A percentile compares a stretch with the other conserved stretches of the same genome.
These are phyloP conservation scores for Melampsora larici-populina DNA, from an alignment of 1,284 basidiomycete species.

Conservation along the genomic window DNA sequence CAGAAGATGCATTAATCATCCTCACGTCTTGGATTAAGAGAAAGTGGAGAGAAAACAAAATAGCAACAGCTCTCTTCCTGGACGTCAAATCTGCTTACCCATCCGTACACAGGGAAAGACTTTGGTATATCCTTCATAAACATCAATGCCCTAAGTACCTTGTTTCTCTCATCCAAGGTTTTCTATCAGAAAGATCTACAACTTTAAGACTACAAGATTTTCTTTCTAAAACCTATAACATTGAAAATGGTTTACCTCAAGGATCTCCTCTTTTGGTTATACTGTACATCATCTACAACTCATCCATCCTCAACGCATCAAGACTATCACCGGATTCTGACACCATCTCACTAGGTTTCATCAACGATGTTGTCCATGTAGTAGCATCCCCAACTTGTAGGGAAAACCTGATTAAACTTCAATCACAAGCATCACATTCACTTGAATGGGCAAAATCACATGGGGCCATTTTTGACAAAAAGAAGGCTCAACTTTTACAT, in stretches of 20 bases:
- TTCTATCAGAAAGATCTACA: background rate
- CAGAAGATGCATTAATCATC: background rate
- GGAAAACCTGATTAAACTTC: background rate
- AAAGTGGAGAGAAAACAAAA: background rate
- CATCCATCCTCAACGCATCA: no score
- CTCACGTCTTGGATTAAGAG: slow-evolving; percentile 1
- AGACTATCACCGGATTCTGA: no score
- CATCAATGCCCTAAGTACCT: background rate
- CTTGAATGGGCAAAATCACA: background rate
- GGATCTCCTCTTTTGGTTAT: slow-evolving; percentile 5
- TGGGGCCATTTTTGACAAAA: slow-evolving; percentile 17
- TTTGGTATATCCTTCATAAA: background rate
- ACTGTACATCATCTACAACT: background rate
- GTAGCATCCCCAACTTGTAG: background rate
- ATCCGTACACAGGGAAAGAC: background rate
- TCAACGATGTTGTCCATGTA: slow-evolving; percentile 21
- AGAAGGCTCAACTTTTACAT: slow-evolving; percentile 9
- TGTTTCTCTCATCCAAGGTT: background rate
- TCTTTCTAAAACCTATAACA: background rate
- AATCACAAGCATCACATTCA: background rate
- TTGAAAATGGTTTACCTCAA: background rate
- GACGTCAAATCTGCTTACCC: slow-evolving; percentile 17
- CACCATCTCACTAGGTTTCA: background rate
- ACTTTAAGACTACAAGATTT: background rate
- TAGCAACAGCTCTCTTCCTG: background rate